Percentiles rank a stretch among this genome's conserved stretches.
phyloP scores from a whole-genome alignment of 768 basidiomycete genomes.

The Gautieria morchelliformis region DNA sequence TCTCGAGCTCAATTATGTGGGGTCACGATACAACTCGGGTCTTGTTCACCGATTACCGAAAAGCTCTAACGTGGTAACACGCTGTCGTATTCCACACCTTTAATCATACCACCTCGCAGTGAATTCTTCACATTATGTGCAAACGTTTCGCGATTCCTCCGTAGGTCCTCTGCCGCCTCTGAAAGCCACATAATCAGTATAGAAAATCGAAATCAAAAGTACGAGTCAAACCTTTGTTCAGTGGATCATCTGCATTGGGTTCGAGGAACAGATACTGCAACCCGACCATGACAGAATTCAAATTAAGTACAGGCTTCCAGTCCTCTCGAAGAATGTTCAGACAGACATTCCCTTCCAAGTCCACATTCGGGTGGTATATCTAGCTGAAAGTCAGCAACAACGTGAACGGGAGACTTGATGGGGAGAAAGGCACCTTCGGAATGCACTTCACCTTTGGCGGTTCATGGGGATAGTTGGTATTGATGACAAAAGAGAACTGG shows the following conservation, averaged over 20 bases:
- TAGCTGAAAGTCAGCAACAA: slow-evolving; percentile 22
- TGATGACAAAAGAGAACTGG: slow-evolving; percentile 91
- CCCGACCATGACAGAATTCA: slow-evolving; percentile 98
- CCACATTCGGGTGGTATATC: slow-evolving; percentile 99
- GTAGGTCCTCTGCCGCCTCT: slow-evolving; percentile 96
- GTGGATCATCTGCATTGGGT: slow-evolving; percentile 95
- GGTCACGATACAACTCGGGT: not conserved
- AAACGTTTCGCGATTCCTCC: slow-evolving; percentile 80
- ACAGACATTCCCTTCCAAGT: slow-evolving; percentile 97
- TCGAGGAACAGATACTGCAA: slow-evolving; percentile 97
- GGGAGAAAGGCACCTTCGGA: slow-evolving; percentile 57
- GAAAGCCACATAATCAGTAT: slow-evolving; percentile 14
- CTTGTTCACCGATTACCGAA: not conserved
- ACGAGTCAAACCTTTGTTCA: slow-evolving; percentile 86
- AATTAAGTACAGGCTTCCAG: slow-evolving; percentile 98
- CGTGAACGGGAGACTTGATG: not conserved
- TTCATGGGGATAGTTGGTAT: slow-evolving; percentile 97
- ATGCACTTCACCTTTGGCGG: slow-evolving; percentile 98
- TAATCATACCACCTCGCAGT: slow-evolving; percentile 75
- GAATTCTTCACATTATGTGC: slow-evolving; percentile 75
- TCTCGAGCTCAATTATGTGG: not conserved
- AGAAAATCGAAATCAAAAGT: not conserved
- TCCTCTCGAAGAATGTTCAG: slow-evolving; percentile 97
- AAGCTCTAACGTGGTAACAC: slow-evolving; percentile 32
- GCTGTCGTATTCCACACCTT: slow-evolving; percentile 70